Conservation (phyloP, 78 protist genomes). For the Thecamonas trahens region DNA sequence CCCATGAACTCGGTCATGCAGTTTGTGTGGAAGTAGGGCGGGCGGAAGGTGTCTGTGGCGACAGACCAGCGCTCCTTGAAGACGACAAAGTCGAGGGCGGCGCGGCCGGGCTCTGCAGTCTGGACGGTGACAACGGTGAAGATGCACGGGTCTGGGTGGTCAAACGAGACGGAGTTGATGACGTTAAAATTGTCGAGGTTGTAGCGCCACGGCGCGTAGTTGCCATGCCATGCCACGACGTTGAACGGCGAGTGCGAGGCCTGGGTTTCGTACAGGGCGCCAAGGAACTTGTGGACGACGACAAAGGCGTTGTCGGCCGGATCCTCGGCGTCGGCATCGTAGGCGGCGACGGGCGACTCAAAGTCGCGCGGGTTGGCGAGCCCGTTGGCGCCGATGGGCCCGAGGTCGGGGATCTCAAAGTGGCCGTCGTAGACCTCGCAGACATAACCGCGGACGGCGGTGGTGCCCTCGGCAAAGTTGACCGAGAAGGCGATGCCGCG, state of each 20-base stretch:
- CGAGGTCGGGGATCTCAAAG: conserved; percentile 84
- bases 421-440: conserved; percentile 75
- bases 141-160: conserved; percentile 92
- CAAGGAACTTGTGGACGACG: conserved; percentile 62
- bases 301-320: neutral
- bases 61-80: conserved; percentile 92
- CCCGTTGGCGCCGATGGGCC: conserved; percentile 95
- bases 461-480: conserved; percentile 27
- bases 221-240: conserved; percentile 96
- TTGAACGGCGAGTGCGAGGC: conserved; percentile 66
- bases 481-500: conserved; percentile 81
- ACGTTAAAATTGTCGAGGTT: conserved; percentile 71
- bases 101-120: conserved; percentile 76
- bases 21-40: conserved; percentile 92
- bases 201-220: conserved; percentile 89
- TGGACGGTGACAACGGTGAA: conserved; percentile 91
- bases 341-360: conserved; percentile 73
- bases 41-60: conserved; percentile 84
- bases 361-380: conserved; percentile 93
- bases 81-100: conserved; percentile 87
- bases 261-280: conserved; percentile 40
- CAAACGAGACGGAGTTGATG: conserved; percentile 80
- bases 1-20: conserved; percentile 94
- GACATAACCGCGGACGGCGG: conserved; percentile 73
- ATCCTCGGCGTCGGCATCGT: conserved; percentile 30